A percentile compares a stretch with the other conserved stretches of the same genome.
Evolutionary conservation across 768 basidiomycete species (phyloP).

Genomic region (Cystofilobasidium capitatum): DNA sequence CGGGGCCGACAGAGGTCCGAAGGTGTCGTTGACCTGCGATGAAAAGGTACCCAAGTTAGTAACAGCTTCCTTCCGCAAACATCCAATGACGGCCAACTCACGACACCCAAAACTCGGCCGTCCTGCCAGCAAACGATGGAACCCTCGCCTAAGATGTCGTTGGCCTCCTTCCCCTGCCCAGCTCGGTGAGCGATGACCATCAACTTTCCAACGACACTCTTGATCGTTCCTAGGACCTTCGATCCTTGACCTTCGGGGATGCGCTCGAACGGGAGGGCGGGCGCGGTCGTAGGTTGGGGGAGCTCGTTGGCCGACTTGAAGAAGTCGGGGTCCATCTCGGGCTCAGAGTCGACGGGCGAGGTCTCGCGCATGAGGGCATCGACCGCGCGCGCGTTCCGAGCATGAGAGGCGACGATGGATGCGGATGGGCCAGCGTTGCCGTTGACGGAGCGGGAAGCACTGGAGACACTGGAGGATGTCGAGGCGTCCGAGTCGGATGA

Average conservation of each 20-base stretch:
- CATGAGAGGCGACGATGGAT: conserved; percentile 2
- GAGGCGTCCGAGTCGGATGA: not conserved
- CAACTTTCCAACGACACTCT: conserved; percentile 20
- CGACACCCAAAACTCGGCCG: conserved; percentile 24
- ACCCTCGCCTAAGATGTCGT: conserved; percentile 16
- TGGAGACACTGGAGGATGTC: not conserved
- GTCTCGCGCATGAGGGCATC: not conserved
- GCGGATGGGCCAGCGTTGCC: not conserved
- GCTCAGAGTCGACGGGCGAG: conserved; percentile 10
- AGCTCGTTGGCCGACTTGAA: conserved; percentile 23
- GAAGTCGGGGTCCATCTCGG: conserved; percentile 12
- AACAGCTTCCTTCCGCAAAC: too few relatives aligned
- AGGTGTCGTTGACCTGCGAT: conserved; percentile 25
- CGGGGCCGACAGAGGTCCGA: conserved; percentile 18
- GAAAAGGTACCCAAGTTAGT: not conserved
- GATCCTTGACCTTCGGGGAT: conserved; percentile 11
- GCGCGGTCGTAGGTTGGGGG: conserved; percentile 8
- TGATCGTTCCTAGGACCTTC: conserved; percentile 16
- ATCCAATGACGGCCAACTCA: not conserved
- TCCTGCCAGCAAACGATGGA: conserved; percentile 24
- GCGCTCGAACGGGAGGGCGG: conserved; percentile 15
- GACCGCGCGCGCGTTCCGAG: not conserved
- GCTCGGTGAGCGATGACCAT: conserved; percentile 1
- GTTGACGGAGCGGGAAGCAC: not conserved
- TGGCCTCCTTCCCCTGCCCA: not conserved